Evolutionary conservation across 2,329 filamentous ascomycete species (phyloP).

Genomic region (Mariannaea elegans): DNA sequence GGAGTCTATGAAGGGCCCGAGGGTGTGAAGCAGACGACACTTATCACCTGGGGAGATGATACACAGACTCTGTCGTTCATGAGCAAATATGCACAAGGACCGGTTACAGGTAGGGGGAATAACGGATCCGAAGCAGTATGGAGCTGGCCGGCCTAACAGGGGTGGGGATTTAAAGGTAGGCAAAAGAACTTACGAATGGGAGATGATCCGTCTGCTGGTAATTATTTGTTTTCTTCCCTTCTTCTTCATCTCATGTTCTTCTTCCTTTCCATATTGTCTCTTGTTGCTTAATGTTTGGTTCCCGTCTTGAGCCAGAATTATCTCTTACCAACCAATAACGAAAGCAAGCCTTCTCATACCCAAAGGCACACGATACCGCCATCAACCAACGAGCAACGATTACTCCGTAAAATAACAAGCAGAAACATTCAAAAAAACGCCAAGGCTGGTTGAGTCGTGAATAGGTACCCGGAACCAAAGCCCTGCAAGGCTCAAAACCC

Average conservation of each 20-base stretch:
- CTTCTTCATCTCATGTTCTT: not conserved
- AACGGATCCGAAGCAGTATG: constrained; percentile 4
- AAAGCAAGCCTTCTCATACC: too few relatives aligned
- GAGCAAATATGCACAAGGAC: not conserved
- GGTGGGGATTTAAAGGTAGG: not conserved
- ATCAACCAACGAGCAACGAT: not conserved
- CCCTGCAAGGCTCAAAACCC: not conserved
- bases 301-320: too few relatives aligned
- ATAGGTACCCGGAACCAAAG: not conserved
- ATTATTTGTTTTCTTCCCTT: not conserved
- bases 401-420: too few relatives aligned
- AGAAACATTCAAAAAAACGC: too few relatives aligned
- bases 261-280: not conserved
- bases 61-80: too few relatives aligned
- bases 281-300: too few relatives aligned
- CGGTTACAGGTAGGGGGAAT: not conserved
- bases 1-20: not conserved
- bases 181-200: not conserved
- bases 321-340: too few relatives aligned
- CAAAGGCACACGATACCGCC: too few relatives aligned
- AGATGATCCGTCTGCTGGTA: not conserved
- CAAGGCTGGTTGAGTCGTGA: not conserved
- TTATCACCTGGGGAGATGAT: too few relatives aligned
- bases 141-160: not conserved
- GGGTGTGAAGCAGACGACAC: too few relatives aligned